Base-by-base conservation (phyloP, 345 rosid genomes). In the Moricandia moricandioides region DNA sequence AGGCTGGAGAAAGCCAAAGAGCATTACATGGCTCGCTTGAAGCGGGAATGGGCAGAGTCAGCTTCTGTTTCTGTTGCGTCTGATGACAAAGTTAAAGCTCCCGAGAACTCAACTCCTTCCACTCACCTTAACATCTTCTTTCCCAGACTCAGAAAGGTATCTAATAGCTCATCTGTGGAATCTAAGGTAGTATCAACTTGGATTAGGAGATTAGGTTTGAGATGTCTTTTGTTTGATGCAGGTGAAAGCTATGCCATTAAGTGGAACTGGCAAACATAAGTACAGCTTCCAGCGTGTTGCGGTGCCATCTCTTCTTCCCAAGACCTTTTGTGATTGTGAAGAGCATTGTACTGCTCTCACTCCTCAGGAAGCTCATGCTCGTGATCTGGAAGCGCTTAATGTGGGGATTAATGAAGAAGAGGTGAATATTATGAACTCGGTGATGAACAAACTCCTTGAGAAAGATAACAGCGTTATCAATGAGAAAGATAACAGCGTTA, bases 1-100 rank as follows among this genome's bases (percentile, higher is more conserved):
- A 85, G 86, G 83, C 85, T 92, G 34, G 98, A 90, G 85, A 92
- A 87, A 88, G 98, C 98, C 0, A 87, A 92, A 77, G 94, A 90
- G 35, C 86, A 90, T 77, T 92, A 86, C 83, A 85, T 92, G 21
- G 74, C 80, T 72, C 85, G 87, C 43, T 66, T 95, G 85, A 86
- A 75, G 56, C 85, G 82, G 9, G 98, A 95, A 70, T 88, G 97
- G 97, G 86, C 72, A 8, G 85, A 83, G 65, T 45, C 57, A 54
- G 70, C 54, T 40, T 78, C 61, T 60, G 56, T 49, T 49, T n/a
- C 52, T 1, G 17, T 24, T 49, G n/a, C 66, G 0, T 62, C 73
- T 47, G 70, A 77, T 73, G 47, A 33, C 1, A 30, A 54, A 13
- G 64, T 56, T 12, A 24, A 74, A 52, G 71, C 80, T 26, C 69